Conservation (phyloP, 495 filamentous ascomycete genomes). For the Aspergillus taichungensis region DNA sequence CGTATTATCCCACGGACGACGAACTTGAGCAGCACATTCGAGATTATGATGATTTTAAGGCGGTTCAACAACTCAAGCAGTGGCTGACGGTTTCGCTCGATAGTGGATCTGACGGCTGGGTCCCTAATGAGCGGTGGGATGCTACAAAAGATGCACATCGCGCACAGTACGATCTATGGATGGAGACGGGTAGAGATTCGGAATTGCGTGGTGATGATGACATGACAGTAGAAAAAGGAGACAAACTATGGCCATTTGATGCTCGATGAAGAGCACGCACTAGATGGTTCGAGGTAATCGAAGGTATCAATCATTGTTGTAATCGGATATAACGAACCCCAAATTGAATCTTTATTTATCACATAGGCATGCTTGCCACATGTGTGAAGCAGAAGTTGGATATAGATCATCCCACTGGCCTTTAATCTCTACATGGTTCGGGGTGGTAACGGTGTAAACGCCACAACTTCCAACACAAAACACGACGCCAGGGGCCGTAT, state of each 20-base stretch:
- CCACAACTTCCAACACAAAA: too few relatives aligned
- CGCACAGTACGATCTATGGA: conserved; percentile 21
- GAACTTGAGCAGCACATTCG: conserved; percentile 22
- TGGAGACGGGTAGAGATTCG: conserved; percentile 23
- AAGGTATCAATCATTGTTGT: too few relatives aligned
- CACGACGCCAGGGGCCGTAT: too few relatives aligned
- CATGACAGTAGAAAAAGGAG: conserved; percentile 24
- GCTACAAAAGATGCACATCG: conserved; percentile 23
- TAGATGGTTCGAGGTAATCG: too few relatives aligned
- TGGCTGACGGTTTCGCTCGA: conserved; percentile 16
- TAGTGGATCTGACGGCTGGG: conserved; percentile 20
- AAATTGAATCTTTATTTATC: too few relatives aligned
- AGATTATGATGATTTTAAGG: conserved; percentile 30
- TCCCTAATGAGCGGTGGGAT: conserved; percentile 27
- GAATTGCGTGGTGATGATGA: conserved; percentile 14
- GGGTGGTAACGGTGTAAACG: too few relatives aligned
- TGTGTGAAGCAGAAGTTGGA: too few relatives aligned
- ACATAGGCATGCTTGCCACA: too few relatives aligned
- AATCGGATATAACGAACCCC: too few relatives aligned
- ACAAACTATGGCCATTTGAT: conserved; percentile 29
- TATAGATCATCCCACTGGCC: too few relatives aligned
- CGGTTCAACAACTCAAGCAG: conserved; percentile 22
- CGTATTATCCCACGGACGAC: conserved; percentile 20
- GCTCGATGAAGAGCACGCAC: conserved; percentile 1
- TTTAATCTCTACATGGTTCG: too few relatives aligned